These are phyloP conservation scores for Glaciozyma martinii DNA, from an alignment of 768 basidiomycete genomes.

Conservation along the genomic window DNA sequence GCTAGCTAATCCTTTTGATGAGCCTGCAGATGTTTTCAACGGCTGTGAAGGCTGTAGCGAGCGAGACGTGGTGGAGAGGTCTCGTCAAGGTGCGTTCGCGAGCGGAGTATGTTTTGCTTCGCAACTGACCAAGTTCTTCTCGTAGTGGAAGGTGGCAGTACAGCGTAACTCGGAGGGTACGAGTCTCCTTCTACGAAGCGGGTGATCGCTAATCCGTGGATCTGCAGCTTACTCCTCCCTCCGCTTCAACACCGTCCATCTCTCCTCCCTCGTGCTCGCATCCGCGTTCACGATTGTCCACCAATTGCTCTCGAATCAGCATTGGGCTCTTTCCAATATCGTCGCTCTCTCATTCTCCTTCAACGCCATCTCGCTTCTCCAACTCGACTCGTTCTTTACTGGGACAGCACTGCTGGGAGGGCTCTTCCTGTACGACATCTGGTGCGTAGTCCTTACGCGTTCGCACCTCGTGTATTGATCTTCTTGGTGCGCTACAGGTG, in stretches of 20 bases:
- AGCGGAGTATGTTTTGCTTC: no score
- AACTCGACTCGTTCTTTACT: slow-evolving; percentile 81
- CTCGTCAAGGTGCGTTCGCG: no score
- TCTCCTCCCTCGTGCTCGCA: not conserved
- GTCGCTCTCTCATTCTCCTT: slow-evolving; percentile 66
- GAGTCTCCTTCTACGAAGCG: not conserved
- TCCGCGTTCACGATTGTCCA: slow-evolving; percentile 46
- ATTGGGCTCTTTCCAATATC: slow-evolving; percentile 68
- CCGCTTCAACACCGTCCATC: not conserved
- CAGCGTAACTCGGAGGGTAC: slow-evolving; percentile 17
- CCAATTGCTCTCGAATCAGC: slow-evolving; percentile 39
- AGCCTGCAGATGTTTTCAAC: not conserved
- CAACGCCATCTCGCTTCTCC: slow-evolving; percentile 67
- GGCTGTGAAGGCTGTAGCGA: not conserved
- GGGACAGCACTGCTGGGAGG: slow-evolving; percentile 61
- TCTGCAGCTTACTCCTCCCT: no score
- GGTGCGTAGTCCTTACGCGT: slow-evolving; percentile 48
- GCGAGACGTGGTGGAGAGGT: not conserved
- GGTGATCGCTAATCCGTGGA: no score
- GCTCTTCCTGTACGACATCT: slow-evolving; percentile 86
- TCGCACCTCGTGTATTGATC: not conserved
- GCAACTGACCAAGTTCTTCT: not conserved
- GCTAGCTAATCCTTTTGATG: not conserved
- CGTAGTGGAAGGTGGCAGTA: slow-evolving; percentile 20
- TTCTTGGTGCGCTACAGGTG: slow-evolving; percentile 5